Evolutionary conservation across 108 stramenopile genomes (phyloP).

Genomic region (Cyclostephanos tholiformis): DNA sequence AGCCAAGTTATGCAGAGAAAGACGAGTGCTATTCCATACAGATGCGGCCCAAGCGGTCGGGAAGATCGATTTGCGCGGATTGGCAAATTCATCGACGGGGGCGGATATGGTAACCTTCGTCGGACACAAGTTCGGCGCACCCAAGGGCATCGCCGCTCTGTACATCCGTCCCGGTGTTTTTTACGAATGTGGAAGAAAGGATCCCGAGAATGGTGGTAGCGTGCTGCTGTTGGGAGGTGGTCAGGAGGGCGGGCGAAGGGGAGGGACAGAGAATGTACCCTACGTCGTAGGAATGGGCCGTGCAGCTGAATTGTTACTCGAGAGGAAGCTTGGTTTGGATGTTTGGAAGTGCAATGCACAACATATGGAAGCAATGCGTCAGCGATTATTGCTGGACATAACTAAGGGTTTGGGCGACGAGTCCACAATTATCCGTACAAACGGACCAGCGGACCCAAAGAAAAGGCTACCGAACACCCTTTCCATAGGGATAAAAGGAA

Average conservation of each 20-base stretch:
- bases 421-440: conserved; percentile 47
- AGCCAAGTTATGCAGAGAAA: conserved; percentile 66
- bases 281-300: conserved; percentile 90
- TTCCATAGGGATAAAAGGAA: conserved; percentile 76
- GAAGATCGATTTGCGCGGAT: conserved; percentile 75
- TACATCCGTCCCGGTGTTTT: conserved; percentile 77
- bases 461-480: conserved; percentile 92
- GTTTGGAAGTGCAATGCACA: conserved; percentile 48
- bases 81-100: conserved; percentile 50
- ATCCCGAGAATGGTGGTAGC: conserved; percentile 51
- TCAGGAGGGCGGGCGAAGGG: conserved; percentile 88
- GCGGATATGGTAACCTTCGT: conserved; percentile 96
- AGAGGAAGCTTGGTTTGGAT: conserved; percentile 11
- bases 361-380: conserved; percentile 74
- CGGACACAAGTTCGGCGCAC: conserved; percentile 98
- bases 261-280: conserved; percentile 96
- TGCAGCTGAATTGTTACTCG: conserved; percentile 65
- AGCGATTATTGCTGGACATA: conserved; percentile 61
- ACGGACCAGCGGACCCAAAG: conserved; percentile 77
- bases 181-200: conserved; percentile 41
- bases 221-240: conserved; percentile 75
- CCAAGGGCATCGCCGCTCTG: conserved; percentile 94
- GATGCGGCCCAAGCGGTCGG: conserved; percentile 97
- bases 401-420: conserved; percentile 40
- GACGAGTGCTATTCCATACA: conserved; percentile 88